Percentiles rank a stretch among this genome's conserved stretches.
phyloP scores from a whole-genome alignment of 495 filamentous ascomycete species.

The Glutinoglossum americanum region DNA sequence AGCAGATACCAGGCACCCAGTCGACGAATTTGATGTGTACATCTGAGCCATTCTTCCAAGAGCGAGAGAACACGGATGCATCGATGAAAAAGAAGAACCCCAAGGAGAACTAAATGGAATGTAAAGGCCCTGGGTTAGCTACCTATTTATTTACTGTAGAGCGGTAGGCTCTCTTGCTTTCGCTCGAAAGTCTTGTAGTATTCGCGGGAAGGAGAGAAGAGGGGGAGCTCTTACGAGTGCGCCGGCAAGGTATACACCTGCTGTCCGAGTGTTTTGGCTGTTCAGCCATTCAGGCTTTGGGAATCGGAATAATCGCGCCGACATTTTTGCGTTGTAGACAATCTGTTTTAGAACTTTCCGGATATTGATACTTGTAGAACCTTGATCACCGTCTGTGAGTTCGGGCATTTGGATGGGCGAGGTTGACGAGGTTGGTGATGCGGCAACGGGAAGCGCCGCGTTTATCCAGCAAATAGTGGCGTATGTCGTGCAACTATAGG shows the following conservation, averaged over 20 bases:
- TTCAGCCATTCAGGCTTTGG: constrained; percentile 76
- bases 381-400: background rate
- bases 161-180: background rate
- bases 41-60: constrained; percentile 48
- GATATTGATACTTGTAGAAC: background rate
- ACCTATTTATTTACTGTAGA: background rate
- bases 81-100: constrained; percentile 96
- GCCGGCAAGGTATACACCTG: constrained; percentile 70
- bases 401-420: background rate
- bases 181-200: background rate
- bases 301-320: constrained; percentile 45
- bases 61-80: constrained; percentile 68
- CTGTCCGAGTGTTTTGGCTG: constrained; percentile 57
- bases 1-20: constrained; percentile 97
- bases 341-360: background rate
- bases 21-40: constrained; percentile 92
- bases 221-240: constrained; percentile 41
- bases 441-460: background rate
- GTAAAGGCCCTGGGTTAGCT: background rate
- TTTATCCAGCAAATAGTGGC: background rate
- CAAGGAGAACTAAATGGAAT: constrained; percentile 59
- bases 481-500: background rate
- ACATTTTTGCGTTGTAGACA: background rate
- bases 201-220: background rate
- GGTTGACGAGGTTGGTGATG: background rate